Percentiles rank a stretch among this genome's conserved stretches.
Conservation (phyloP, 106 monocot species). For the Platanthera guangdongensis region DNA sequence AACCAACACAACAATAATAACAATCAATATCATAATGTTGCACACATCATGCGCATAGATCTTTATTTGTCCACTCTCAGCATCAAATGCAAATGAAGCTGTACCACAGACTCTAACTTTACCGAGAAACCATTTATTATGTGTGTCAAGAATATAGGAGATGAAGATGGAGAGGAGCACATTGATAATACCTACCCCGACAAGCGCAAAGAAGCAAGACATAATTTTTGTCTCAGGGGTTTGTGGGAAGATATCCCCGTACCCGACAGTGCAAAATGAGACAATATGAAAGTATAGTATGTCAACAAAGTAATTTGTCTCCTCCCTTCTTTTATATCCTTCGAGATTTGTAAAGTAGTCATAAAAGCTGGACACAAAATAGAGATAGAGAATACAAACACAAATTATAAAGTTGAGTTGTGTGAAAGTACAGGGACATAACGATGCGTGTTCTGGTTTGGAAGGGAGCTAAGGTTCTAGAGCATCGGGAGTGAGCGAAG, state of each 20-base stretch:
- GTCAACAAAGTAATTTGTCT: conserved; percentile 40
- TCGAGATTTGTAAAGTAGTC: no score
- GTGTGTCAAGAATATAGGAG: conserved; percentile 37
- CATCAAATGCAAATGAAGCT: conserved; percentile 29
- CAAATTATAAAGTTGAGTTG: no score
- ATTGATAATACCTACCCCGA: conserved; percentile 60
- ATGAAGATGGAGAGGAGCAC: conserved; percentile 34
- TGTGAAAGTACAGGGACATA: no score
- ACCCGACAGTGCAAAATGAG: conserved; percentile 65
- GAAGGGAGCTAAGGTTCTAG: no score
- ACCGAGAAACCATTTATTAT: conserved; percentile 30
- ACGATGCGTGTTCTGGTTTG: no score
- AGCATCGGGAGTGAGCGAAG: no score
- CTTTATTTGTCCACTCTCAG: conserved; percentile 53
- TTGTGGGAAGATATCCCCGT: conserved; percentile 55
- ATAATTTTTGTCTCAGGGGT: conserved; percentile 33
- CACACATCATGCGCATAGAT: conserved; percentile 42
- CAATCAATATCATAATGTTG: conserved; percentile 32
- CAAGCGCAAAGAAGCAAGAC: conserved; percentile 46
- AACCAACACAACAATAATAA: conserved; percentile 37
- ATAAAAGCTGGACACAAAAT: no score
- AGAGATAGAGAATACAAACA: no score
- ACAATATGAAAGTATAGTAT: conserved; percentile 65
- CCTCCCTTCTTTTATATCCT: no score
- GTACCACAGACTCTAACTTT: conserved; percentile 3